Conservation (phyloP, 2,329 filamentous ascomycete genomes). For the Aspergillus ochraceus region DNA sequence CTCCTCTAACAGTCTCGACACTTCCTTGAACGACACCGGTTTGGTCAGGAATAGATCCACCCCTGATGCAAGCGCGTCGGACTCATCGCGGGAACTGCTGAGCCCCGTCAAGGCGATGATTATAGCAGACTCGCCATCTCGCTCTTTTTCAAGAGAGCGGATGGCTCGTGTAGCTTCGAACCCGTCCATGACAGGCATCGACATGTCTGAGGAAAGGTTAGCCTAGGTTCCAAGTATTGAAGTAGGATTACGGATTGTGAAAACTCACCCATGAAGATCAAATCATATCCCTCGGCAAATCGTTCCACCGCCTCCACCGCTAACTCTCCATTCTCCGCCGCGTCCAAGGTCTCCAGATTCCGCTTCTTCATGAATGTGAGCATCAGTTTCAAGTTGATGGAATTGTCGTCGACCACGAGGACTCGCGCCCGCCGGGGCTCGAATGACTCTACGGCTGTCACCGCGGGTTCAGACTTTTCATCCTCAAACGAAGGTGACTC, state of each 20-base stretch:
- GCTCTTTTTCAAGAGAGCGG: conserved; percentile 41
- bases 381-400: conserved; percentile 47
- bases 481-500: background rate
- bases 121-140: conserved; percentile 32
- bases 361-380: conserved; percentile 45
- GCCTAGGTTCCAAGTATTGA: no score
- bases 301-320: conserved; percentile 43
- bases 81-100: conserved; percentile 44
- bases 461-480: conserved; percentile 5
- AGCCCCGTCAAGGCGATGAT: conserved; percentile 50
- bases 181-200: conserved; percentile 51
- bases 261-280: conserved; percentile 46
- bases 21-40: conserved; percentile 47
- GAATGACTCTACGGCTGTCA: background rate
- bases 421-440: conserved; percentile 26
- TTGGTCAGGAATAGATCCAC: conserved; percentile 51
- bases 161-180: conserved; percentile 51
- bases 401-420: conserved; percentile 49
- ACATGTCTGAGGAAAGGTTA: conserved; percentile 36
- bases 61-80: conserved; percentile 43
- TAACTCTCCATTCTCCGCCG: conserved; percentile 44
- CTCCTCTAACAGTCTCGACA: conserved; percentile 39
- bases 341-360: conserved; percentile 33
- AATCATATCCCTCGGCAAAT: conserved; percentile 38
- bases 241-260: no score